phyloP scores from a whole-genome alignment of 495 filamentous ascomycete species.

The Clavariopsis aquatica region DNA sequence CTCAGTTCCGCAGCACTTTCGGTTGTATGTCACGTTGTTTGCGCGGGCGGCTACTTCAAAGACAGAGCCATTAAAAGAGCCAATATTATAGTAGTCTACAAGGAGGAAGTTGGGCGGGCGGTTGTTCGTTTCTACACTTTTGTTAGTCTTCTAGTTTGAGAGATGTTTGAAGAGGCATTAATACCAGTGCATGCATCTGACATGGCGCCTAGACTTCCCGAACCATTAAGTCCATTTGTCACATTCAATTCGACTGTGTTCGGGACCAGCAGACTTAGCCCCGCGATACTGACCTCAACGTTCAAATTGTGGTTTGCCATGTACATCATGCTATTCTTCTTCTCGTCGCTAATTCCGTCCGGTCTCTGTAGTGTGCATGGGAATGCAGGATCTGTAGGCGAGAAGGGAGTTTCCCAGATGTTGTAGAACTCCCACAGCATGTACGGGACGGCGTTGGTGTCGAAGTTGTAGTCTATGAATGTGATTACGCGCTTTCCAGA shows the following conservation, averaged over 20 bases:
- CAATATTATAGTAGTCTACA: slow-evolving; percentile 84
- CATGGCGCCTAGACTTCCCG: slow-evolving; percentile 71
- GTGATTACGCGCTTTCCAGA: slow-evolving; percentile 62
- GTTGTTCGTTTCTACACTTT: slow-evolving; percentile 55
- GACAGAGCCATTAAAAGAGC: slow-evolving; percentile 73
- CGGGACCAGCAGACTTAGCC: slow-evolving; percentile 67
- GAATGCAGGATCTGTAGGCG: slow-evolving; percentile 59
- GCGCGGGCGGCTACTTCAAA: slow-evolving; percentile 84
- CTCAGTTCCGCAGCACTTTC: slow-evolving; percentile 68
- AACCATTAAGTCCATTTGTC: slow-evolving; percentile 68
- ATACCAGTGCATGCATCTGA: slow-evolving; percentile 66
- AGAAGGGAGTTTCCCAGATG: slow-evolving; percentile 69
- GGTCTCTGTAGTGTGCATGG: slow-evolving; percentile 63
- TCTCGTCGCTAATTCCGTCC: slow-evolving; percentile 55
- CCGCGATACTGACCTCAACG: slow-evolving; percentile 63
- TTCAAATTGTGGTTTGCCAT: slow-evolving; percentile 95
- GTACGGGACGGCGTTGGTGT: slow-evolving; percentile 72
- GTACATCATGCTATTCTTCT: slow-evolving; percentile 67
- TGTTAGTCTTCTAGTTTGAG: background rate
- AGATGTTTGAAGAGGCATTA: slow-evolving; percentile 27
- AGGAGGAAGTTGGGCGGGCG: slow-evolving; percentile 82
- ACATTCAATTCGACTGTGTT: slow-evolving; percentile 64
- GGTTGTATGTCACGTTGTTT: slow-evolving; percentile 82
- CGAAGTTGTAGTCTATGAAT: slow-evolving; percentile 81
- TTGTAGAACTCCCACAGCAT: slow-evolving; percentile 67